Base-by-base conservation (phyloP, 139 green algal species). In the Desmodesmus armatus region DNA sequence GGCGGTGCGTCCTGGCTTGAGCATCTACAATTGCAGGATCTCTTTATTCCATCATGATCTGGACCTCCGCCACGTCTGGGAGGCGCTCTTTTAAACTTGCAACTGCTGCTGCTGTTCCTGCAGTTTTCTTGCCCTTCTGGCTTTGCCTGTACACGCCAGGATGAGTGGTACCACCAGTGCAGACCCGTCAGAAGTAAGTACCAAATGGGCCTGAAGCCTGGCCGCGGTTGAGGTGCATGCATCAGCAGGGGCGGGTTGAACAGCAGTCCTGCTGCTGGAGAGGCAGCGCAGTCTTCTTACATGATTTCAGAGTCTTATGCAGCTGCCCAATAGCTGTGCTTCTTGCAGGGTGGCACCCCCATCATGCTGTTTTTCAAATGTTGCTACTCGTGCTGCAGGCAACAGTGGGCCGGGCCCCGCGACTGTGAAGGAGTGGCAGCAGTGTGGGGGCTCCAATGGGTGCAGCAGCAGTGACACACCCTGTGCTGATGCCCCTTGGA, bases 171-270 rank as follows among this genome's bases (percentile, higher is more conserved):
- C 69, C 44, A 39, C 33, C 69, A 77, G 69, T 77, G 69, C 69
- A 77, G 69, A 6, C 65, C 69, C 53, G 40, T 51, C 69, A 77
- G 69, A 23, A n/a, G n/a, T n/a, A n/a, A n/a, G n/a, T n/a, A n/a
- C n/a, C n/a, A n/a, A n/a, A n/a, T n/a, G n/a, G n/a, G n/a, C n/a
- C n/a, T n/a, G n/a, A n/a, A n/a, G n/a, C n/a, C n/a, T n/a, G n/a
- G n/a, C n/a, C 66, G 21, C 7, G 1, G 15, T 27, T 15, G 44
- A n/a, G 44, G 2, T 17, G 29, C 31, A 29, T 44, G 19, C 63
- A 72, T 17, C 31, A 44, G 3, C 63, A 74, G 9, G 33, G 44
- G 2, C 66, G 44, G 7, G 33, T 33, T 15, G 33, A 74, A 1
- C 66, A 49, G 35, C 66, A 29, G 66, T n/a, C n/a, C 66, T 29